phyloP scores from a whole-genome alignment of 1,284 basidiomycete genomes.

The Trichosporon sp. region DNA sequence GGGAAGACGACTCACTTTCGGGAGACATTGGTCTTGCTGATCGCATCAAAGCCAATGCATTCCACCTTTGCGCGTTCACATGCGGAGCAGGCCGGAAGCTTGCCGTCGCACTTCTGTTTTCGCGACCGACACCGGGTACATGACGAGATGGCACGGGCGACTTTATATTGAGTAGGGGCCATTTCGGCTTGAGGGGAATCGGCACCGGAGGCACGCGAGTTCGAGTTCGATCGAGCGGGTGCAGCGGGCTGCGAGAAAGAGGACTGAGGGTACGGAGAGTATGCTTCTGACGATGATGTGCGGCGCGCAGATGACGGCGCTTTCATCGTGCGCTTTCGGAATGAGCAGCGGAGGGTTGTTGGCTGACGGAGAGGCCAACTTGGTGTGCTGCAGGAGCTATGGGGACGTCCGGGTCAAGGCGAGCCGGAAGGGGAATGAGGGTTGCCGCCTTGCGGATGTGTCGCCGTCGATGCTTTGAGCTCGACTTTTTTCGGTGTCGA shows the following conservation, averaged over 20 bases:
- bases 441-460: conserved; percentile 7
- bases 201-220: conserved; percentile 3
- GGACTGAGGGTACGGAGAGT: conserved; percentile 36
- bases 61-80: conserved; percentile 57
- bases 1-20: conserved; percentile 50
- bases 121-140: conserved; percentile 56
- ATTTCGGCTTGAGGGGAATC: conserved; percentile 12
- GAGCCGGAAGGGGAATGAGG: conserved; percentile 3
- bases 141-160: conserved; percentile 57
- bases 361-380: conserved; percentile 17
- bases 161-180: conserved; percentile 45
- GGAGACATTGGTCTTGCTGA: conserved; percentile 58
- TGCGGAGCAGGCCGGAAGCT: conserved; percentile 56
- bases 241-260: conserved; percentile 30
- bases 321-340: conserved; percentile 35
- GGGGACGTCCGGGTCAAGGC: conserved; percentile 13
- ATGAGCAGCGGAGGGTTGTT: background rate
- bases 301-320: conserved; percentile 34
- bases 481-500: conserved; percentile 12
- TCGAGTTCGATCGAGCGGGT: conserved; percentile 22
- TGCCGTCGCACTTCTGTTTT: conserved; percentile 58
- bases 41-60: conserved; percentile 58
- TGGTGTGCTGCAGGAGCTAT: background rate
- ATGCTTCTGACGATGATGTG: conserved; percentile 28
- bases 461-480: conserved; percentile 15